phyloP scores from a whole-genome alignment of 148 eudicot genomes.

The Rhododendron kiyosumense region DNA sequence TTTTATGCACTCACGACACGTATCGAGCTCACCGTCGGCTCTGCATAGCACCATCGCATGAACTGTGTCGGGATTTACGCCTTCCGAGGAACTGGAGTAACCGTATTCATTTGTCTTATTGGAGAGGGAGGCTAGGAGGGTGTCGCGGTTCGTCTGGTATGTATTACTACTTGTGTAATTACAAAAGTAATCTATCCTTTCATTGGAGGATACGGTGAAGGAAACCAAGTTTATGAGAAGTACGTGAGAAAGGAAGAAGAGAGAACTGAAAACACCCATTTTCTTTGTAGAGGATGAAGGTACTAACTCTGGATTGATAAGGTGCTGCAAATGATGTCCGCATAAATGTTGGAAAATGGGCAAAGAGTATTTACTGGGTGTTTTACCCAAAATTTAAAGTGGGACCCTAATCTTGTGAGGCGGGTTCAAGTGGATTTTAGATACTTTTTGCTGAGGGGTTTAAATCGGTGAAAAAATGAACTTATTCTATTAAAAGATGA shows the following conservation, averaged over 20 bases:
- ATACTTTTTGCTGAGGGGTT: too few species aligned
- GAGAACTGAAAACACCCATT: too few species aligned
- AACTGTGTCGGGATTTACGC: conserved; percentile 21
- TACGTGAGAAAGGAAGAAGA: background rate
- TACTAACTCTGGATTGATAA: too few species aligned
- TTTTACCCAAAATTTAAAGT: too few species aligned
- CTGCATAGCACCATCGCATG: conserved; percentile 40
- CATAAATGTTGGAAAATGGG: too few species aligned
- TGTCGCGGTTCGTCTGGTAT: conserved; percentile 35
- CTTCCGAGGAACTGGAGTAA: conserved; percentile 30
- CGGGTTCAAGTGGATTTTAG: too few species aligned
- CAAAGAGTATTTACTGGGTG: too few species aligned
- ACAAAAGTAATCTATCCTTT: background rate
- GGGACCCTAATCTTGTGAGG: too few species aligned
- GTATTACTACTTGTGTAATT: conserved; percentile 21
- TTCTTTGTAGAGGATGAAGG: too few species aligned
- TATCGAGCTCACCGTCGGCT: background rate
- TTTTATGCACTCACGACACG: conserved; percentile 10
- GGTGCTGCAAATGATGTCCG: too few species aligned
- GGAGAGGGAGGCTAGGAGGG: conserved; percentile 33
- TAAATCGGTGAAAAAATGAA: too few species aligned
- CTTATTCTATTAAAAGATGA: too few species aligned
- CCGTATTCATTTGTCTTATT: conserved; percentile 27
- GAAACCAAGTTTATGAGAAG: background rate
- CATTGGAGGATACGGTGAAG: background rate